Base-by-base conservation (phyloP, 1,139 yeast species). In the Suhomyces guaymorum region DNA sequence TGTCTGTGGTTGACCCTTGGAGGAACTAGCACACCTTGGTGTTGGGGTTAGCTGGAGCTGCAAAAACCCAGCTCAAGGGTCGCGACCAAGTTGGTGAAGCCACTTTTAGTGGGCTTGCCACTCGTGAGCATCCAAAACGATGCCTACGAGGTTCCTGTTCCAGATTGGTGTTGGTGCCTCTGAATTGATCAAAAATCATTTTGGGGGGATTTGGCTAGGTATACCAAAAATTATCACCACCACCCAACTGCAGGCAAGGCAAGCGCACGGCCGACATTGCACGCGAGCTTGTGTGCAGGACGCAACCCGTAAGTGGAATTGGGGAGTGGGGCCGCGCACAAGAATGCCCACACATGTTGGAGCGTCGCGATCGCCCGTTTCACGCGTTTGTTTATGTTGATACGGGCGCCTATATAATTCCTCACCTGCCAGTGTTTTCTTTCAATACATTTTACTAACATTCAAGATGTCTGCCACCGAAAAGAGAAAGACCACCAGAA, bases 401-500 rank as follows among this genome's bases (percentile, higher is more conserved):
- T 33, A 28, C 12, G 5, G 8, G 17, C 24, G 24, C 24, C n/a
- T 28, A 33, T 33, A 28, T 33, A 33, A 24, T 15, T 15, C 16
- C 15, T 26, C 28, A 15, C 20, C 25, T 22, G 26, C 20, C 14
- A 21, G 23, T n/a, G 17, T 25, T 27, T 24, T 19, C 26, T 30
- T 14, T n/a, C n/a, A n/a, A n/a, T n/a, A 19, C 24, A 17, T 22
- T 13, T 10, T 46, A 46, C 48, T 47, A 44, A 46, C 51, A 17
- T 24, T 21, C 24, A 38, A 37, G 38, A 45, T 46, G 49, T 35
- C 61, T 35, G 39, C 61, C 32, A 52, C 66, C 42, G 75, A 70
- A 58, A 70, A 65, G 56, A 70, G 69, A 59, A 70, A 67, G 55
- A 49, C 71, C 42, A 57, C 71, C 45, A 70, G 76, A 69, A 70